phyloP scores from a whole-genome alignment of 371 early-diverging fungal genomes.

The Choanephora cucurbitarum region DNA sequence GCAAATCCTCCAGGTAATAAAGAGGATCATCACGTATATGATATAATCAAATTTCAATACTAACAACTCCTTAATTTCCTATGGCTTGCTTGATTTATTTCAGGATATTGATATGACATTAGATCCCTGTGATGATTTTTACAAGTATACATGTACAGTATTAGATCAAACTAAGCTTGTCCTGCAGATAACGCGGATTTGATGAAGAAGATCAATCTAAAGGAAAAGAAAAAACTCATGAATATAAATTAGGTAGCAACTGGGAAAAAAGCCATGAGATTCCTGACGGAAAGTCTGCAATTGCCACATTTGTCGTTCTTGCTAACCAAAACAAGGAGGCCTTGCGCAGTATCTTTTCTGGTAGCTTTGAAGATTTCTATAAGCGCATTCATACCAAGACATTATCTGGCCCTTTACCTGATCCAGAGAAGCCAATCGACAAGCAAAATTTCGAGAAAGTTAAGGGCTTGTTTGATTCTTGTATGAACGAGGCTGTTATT shows the following conservation, averaged over 20 bases:
- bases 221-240: too few species aligned
- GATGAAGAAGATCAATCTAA: too few species aligned
- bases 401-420: slow-evolving; percentile 20
- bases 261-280: slow-evolving; percentile 51
- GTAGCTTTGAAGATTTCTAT: slow-evolving; percentile 42
- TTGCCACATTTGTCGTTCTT: slow-evolving; percentile 34
- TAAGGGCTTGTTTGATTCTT: slow-evolving; percentile 50
- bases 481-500: slow-evolving; percentile 59
- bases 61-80: too few species aligned
- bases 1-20: slow-evolving; percentile 45
- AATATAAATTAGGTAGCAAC: slow-evolving; percentile 45
- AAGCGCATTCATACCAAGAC: slow-evolving; percentile 14
- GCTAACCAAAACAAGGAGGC: slow-evolving; percentile 61
- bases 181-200: too few species aligned
- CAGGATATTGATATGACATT: slow-evolving; percentile 44
- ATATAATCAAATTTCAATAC: not conserved
- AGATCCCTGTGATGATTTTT: slow-evolving; percentile 55
- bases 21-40: not conserved
- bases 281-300: slow-evolving; percentile 51
- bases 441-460: slow-evolving; percentile 54
- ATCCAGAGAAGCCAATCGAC: slow-evolving; percentile 41
- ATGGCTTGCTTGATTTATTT: not conserved
- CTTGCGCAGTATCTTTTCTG: slow-evolving; percentile 51
- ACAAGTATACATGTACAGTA: slow-evolving; percentile 55
- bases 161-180: slow-evolving; percentile 11